These are phyloP conservation scores for Clitopilus passeckerianus DNA, from an alignment of 768 basidiomycete species.

Conservation along the genomic window DNA sequence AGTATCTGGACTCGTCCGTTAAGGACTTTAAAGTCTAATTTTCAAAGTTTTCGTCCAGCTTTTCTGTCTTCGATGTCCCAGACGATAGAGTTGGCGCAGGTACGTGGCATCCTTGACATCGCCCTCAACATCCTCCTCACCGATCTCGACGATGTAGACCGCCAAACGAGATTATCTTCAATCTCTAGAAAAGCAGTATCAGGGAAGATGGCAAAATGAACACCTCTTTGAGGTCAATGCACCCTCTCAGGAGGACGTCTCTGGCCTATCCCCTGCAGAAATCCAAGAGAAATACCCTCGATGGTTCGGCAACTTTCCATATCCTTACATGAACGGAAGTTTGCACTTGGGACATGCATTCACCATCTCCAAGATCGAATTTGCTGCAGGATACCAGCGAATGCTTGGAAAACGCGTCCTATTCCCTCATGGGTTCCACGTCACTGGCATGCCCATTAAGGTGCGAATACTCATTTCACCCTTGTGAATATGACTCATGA, in stretches of 20 bases:
- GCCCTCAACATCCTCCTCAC: neutral
- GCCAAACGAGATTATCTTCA: slow-evolving; percentile 88
- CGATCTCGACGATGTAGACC: slow-evolving; percentile 52
- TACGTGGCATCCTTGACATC: slow-evolving; percentile 15
- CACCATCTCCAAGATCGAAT: slow-evolving; percentile 97
- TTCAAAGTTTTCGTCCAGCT: neutral
- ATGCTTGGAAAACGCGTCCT: slow-evolving; percentile 92
- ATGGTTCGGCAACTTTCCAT: slow-evolving; percentile 97
- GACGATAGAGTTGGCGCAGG: slow-evolving; percentile 65
- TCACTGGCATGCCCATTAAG: slow-evolving; percentile 99
- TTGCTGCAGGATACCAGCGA: slow-evolving; percentile 90
- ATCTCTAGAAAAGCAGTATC: slow-evolving; percentile 80
- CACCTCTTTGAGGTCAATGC: slow-evolving; percentile 83
- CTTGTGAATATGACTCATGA: neutral
- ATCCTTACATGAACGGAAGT: slow-evolving; percentile 98
- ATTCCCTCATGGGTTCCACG: slow-evolving; percentile 98
- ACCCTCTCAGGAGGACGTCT: slow-evolving; percentile 62
- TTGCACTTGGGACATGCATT: slow-evolving; percentile 97
- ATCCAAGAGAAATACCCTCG: slow-evolving; percentile 80
- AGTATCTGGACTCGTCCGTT: slow-evolving; percentile 18
- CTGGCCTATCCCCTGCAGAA: slow-evolving; percentile 58
- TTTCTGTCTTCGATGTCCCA: slow-evolving; percentile 40
- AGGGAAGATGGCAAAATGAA: slow-evolving; percentile 73
- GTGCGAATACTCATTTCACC: slow-evolving; percentile 38
- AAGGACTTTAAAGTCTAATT: slow-evolving; percentile 26